Evolutionary conservation across 83 land plant genomes (phyloP).

Genomic region (Larix sibirica): DNA sequence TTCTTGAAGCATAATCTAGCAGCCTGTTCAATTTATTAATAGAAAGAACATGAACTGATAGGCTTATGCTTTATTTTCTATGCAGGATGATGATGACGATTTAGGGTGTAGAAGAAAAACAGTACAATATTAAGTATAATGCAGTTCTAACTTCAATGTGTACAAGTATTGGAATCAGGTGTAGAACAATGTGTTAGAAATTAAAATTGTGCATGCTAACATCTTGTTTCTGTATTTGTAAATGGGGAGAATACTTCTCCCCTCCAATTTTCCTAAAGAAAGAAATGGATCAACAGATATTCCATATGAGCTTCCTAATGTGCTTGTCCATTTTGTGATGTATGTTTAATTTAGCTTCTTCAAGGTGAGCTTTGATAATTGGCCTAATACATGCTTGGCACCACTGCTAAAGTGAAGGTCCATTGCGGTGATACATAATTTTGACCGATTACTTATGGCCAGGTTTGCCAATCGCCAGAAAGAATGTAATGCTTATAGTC

Average conservation of each 20-base stretch:
- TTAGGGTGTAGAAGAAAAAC: constrained; percentile 14
- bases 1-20: neutral
- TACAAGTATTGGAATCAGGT: constrained; percentile 3
- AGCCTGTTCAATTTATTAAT: neutral
- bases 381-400: neutral
- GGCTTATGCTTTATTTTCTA: neutral
- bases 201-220: constrained; percentile 16
- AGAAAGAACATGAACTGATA: neutral
- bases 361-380: neutral
- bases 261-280: constrained; percentile 13
- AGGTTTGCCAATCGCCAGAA: neutral
- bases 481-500: neutral
- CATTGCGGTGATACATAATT: neutral
- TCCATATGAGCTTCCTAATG: constrained; percentile 4
- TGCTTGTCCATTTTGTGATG: neutral
- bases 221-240: constrained; percentile 10
- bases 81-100: constrained; percentile 11
- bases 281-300: constrained; percentile 15
- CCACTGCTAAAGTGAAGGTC: neutral
- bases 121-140: constrained; percentile 5
- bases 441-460: neutral
- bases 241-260: constrained; percentile 13
- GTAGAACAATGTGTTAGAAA: constrained; percentile 1
- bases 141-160: constrained; percentile 10
- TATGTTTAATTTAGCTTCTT: constrained; percentile 7